A percentile compares a stretch with the other conserved stretches of the same genome.
These are phyloP conservation scores for Tricholoma bakamatsutake DNA, from an alignment of 768 basidiomycete species.

Conservation along the genomic window DNA sequence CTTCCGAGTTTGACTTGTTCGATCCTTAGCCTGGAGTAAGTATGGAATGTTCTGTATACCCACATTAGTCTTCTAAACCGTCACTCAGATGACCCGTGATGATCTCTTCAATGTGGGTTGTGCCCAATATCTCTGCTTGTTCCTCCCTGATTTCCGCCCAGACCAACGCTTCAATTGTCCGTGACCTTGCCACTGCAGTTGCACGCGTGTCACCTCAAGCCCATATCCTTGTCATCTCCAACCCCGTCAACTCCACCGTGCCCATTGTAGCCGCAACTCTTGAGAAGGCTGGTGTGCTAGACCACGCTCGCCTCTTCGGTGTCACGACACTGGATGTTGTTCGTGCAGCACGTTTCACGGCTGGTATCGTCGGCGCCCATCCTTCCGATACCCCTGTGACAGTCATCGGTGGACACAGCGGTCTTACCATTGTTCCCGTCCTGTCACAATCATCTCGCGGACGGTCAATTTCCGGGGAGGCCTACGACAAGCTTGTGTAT, in stretches of 20 bases:
- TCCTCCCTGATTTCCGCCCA: conserved; percentile 21
- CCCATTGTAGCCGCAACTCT: conserved; percentile 93
- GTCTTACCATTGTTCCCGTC: conserved; percentile 95
- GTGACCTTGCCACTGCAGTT: conserved; percentile 87
- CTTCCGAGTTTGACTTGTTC: conserved; percentile 20
- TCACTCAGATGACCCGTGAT: conserved; percentile 84
- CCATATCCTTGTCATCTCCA: conserved; percentile 95
- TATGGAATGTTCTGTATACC: conserved; percentile 14
- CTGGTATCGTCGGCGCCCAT: conserved; percentile 56
- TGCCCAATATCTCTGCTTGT: neutral
- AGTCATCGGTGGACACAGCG: conserved; percentile 94
- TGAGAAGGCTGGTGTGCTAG: conserved; percentile 87
- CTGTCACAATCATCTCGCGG: conserved; percentile 77
- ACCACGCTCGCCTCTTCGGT: conserved; percentile 88
- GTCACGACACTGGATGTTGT: conserved; percentile 98
- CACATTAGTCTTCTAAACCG: conserved; percentile 19
- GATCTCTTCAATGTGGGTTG: conserved; percentile 87
- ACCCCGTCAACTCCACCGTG: conserved; percentile 98
- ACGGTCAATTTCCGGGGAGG: conserved; percentile 69
- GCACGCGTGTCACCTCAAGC: conserved; percentile 85
- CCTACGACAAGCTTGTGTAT: conserved; percentile 73
- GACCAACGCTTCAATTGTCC: conserved; percentile 98
- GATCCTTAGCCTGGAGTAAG: conserved; percentile 71
- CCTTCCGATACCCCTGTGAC: conserved; percentile 69
- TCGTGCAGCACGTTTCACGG: conserved; percentile 88